Percentiles rank a stretch among this genome's conserved stretches.
phyloP scores from a whole-genome alignment of 2,329 filamentous ascomycete genomes.

The Fusarium sarcochroum region DNA sequence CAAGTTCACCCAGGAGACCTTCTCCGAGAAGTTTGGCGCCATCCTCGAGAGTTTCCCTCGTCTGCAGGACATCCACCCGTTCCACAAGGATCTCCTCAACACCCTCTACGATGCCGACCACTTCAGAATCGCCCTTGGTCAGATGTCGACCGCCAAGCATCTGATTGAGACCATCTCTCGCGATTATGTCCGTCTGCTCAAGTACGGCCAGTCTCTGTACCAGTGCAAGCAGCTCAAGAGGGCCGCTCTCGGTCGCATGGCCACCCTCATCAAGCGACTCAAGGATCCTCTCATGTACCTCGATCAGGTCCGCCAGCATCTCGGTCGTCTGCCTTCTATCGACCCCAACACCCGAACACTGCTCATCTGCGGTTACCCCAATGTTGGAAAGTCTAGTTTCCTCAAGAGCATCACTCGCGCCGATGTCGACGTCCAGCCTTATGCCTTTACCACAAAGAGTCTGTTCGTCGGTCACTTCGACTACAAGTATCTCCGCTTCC shows the following conservation, averaged over 20 bases:
- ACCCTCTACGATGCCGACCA: conserved; percentile 99
- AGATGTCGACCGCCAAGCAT: conserved; percentile 95
- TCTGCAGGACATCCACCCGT: conserved; percentile 94
- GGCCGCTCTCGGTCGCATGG: conserved; percentile 97
- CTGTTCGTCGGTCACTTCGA: conserved; percentile 98
- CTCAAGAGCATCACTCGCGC: conserved; percentile 91
- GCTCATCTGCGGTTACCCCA: conserved; percentile 97
- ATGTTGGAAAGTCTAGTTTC: conserved; percentile 98
- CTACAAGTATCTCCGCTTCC: conserved; percentile 77
- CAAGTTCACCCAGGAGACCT: conserved; percentile 98
- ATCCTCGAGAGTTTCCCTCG: conserved; percentile 95
- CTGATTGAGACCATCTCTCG: conserved; percentile 95
- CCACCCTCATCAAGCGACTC: conserved; percentile 92
- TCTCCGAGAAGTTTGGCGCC: conserved; percentile 90
- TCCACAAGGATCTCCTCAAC: conserved; percentile 87
- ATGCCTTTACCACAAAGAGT: conserved; percentile 98
- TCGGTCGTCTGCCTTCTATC: conserved; percentile 97
- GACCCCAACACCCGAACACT: conserved; percentile 97
- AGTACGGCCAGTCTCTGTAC: conserved; percentile 96
- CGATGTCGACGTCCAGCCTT: conserved; percentile 97
- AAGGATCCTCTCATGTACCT: conserved; percentile 96
- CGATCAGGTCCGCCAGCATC: conserved; percentile 91
- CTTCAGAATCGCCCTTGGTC: conserved; percentile 95
- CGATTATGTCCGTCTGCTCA: conserved; percentile 91
- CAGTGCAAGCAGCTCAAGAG: conserved; percentile 99